Conservation (phyloP, 495 filamentous ascomycete species). For the Aspergillus sclerotioniger region DNA sequence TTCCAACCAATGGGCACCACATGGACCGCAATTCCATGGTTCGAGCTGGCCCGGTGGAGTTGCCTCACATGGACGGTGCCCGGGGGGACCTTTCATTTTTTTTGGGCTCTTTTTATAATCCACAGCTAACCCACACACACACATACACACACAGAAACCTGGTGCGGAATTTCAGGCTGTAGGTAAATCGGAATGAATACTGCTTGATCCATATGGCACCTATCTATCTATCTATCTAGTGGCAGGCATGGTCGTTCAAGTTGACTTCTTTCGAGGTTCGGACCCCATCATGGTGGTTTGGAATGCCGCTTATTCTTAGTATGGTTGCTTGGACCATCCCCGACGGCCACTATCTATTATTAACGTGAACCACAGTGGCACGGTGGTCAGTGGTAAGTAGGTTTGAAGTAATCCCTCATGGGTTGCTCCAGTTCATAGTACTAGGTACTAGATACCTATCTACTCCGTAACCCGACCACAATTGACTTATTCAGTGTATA, state of each 20-base stretch:
- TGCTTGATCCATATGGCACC: too few relatives aligned
- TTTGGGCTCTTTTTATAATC: background rate
- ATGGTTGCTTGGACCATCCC: slow-evolving; percentile 6
- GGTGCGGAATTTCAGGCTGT: too few relatives aligned
- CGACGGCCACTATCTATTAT: slow-evolving; percentile 2
- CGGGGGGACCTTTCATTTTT: background rate
- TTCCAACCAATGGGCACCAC: slow-evolving; percentile 22
- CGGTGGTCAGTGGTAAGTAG: background rate
- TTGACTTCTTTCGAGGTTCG: too few relatives aligned
- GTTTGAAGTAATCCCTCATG: background rate
- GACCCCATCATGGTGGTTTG: background rate
- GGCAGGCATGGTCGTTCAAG: background rate
- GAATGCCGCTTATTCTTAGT: background rate
- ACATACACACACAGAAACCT: background rate
- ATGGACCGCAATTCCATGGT: slow-evolving; percentile 22
- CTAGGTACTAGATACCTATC: too few relatives aligned
- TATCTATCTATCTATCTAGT: background rate
- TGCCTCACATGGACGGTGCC: background rate
- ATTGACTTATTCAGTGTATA: background rate
- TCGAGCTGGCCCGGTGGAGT: slow-evolving; percentile 17
- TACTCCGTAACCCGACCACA: background rate
- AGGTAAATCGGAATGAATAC: background rate
- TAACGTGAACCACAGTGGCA: background rate
- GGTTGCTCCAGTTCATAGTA: background rate
- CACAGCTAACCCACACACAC: background rate